These are phyloP conservation scores for Teunomyces lycoperdinae DNA, from an alignment of 805 yeast species.

Conservation along the genomic window DNA sequence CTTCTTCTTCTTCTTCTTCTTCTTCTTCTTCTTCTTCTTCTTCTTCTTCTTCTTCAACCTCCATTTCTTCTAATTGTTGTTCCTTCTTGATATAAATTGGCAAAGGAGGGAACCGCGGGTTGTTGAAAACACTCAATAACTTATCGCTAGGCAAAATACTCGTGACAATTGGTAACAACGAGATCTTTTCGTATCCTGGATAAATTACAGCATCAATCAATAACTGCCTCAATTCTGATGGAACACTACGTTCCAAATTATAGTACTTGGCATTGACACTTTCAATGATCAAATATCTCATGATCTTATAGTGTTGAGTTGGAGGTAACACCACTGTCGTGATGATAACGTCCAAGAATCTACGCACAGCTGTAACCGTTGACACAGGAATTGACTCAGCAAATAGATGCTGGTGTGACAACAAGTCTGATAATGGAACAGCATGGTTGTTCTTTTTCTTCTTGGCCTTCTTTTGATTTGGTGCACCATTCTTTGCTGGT, in stretches of 20 bases:
- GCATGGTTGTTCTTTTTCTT: conserved; percentile 42
- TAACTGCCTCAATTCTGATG: conserved; percentile 31
- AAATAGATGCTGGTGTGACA: conserved; percentile 64
- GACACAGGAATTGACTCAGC: conserved; percentile 34
- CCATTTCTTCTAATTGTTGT: conserved; percentile 4
- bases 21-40: not conserved
- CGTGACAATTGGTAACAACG: conserved; percentile 70
- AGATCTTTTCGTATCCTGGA: conserved; percentile 64
- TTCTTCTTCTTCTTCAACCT: not conserved
- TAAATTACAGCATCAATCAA: conserved; percentile 58
- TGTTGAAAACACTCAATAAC: conserved; percentile 56
- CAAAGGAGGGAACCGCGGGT: conserved; percentile 71
- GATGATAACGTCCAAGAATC: conserved; percentile 50
- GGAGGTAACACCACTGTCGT: conserved; percentile 53
- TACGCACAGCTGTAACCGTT: conserved; percentile 34
- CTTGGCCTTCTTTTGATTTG: conserved; percentile 27
- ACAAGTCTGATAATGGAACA: conserved; percentile 61
- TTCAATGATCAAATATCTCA: conserved; percentile 35
- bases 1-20: conserved; percentile 14
- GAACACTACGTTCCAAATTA: conserved; percentile 20
- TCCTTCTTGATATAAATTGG: conserved; percentile 22
- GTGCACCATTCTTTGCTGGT: not conserved
- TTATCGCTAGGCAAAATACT: conserved; percentile 49
- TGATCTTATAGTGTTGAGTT: conserved; percentile 59
- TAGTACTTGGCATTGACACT: conserved; percentile 28